These are phyloP conservation scores for Globisporangium rhizosaccharum DNA, from an alignment of 352 stramenopile genomes.

Conservation along the genomic window DNA sequence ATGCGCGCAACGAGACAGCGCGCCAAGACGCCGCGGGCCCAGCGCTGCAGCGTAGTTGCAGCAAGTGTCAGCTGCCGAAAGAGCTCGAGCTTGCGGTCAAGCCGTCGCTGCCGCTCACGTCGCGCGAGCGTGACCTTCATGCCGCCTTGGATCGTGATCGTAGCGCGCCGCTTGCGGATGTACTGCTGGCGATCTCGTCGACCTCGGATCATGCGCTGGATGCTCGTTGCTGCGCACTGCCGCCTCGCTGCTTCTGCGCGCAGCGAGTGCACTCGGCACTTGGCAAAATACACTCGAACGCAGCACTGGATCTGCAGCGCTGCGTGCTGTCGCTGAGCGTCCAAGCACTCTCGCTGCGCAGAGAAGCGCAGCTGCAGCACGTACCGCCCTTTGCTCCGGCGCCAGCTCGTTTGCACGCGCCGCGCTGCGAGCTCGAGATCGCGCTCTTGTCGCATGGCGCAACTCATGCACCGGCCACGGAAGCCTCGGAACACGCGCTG, in stretches of 20 bases:
- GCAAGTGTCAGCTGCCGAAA: constrained; percentile 10
- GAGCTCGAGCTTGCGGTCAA: constrained; percentile 9
- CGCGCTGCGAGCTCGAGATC: constrained; percentile 27
- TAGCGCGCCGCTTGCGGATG: constrained; percentile 15
- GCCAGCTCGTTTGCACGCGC: constrained; percentile 45
- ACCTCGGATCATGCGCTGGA: constrained; percentile 36
- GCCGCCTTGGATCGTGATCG: constrained; percentile 36
- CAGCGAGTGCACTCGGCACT: not conserved
- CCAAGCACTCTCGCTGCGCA: constrained; percentile 33
- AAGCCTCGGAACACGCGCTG: constrained; percentile 41
- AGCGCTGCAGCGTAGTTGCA: constrained; percentile 31
- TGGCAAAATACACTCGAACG: constrained; percentile 22
- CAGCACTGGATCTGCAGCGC: constrained; percentile 38
- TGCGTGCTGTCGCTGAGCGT: constrained; percentile 18
- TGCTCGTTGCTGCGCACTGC: constrained; percentile 18
- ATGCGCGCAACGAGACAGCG: constrained; percentile 20
- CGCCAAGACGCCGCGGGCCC: constrained; percentile 21
- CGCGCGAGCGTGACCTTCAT: constrained; percentile 33
- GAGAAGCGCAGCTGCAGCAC: constrained; percentile 47
- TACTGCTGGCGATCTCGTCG: constrained; percentile 15
- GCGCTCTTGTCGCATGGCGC: constrained; percentile 10
- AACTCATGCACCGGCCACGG: constrained; percentile 20
- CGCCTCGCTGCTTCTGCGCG: not conserved
- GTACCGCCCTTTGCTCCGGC: constrained; percentile 31
- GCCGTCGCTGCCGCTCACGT: constrained; percentile 13